A percentile compares a stretch with the other conserved stretches of the same genome.
phyloP scores from a whole-genome alignment of 2,329 filamentous ascomycete species.

The Ceratocystis variospora region DNA sequence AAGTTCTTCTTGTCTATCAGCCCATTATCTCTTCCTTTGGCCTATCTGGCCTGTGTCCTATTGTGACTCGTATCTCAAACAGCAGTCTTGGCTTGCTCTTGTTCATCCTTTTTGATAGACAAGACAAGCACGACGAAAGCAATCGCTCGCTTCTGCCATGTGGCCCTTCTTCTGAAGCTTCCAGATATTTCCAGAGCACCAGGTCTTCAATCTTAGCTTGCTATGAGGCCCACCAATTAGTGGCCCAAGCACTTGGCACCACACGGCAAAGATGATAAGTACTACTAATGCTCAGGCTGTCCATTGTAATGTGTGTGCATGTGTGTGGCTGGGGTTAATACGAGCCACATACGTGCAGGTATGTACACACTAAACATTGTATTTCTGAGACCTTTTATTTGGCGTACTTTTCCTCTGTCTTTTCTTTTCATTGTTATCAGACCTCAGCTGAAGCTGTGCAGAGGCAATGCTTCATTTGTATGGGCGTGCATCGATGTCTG shows the following conservation, averaged over 20 bases:
- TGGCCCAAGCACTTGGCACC: neutral
- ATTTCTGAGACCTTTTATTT: neutral
- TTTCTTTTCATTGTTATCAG: neutral
- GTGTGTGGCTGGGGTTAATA: neutral
- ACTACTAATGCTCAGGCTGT: too few species aligned
- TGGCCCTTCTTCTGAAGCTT: neutral
- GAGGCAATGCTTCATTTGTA: neutral
- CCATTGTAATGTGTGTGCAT: too few species aligned
- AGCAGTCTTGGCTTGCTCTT: neutral
- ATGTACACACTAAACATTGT: neutral
- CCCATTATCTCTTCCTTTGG: neutral
- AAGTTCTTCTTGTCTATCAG: neutral
- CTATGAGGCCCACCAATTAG: constrained; percentile 1
- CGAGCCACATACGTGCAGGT: neutral
- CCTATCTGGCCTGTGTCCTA: neutral
- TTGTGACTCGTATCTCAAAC: neutral
- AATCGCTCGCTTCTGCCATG: neutral
- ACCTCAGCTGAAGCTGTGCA: constrained; percentile 2
- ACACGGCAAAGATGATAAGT: neutral
- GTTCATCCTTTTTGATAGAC: neutral
- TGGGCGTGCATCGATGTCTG: neutral
- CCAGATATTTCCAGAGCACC: neutral
- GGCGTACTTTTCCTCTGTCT: neutral
- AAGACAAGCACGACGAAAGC: too few species aligned
- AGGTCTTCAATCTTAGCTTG: neutral